phyloP scores from a whole-genome alignment of 2,329 filamentous ascomycete genomes.

The Xylariaceae sp. region DNA sequence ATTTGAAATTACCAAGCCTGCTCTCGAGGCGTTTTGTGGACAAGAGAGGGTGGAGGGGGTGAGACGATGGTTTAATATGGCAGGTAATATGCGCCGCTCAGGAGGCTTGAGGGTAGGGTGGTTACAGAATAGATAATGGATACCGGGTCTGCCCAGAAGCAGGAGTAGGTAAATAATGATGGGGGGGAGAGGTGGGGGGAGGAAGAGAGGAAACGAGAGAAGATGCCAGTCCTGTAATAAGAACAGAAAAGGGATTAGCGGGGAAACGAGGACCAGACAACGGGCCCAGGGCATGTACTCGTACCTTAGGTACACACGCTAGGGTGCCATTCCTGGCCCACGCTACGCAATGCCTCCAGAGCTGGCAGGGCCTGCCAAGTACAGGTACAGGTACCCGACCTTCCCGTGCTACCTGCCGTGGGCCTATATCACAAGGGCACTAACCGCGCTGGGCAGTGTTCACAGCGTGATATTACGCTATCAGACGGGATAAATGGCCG shows the following conservation, averaged over 20 bases:
- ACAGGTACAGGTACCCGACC: neutral
- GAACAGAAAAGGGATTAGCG: conserved; percentile 16
- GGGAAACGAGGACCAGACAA: conserved; percentile 14
- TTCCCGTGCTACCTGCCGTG: neutral
- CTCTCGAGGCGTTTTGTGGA: conserved; percentile 3
- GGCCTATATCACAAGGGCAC: neutral
- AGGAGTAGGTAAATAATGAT: conserved; percentile 5
- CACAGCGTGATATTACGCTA: neutral
- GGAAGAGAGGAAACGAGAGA: neutral
- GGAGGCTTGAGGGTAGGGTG: conserved; percentile 20
- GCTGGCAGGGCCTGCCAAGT: too few species aligned
- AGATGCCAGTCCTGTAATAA: conserved; percentile 3
- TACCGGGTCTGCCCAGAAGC: conserved; percentile 6
- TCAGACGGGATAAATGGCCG: too few species aligned
- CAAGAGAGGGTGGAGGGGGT: neutral
- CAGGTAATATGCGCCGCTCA: conserved; percentile 18
- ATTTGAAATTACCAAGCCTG: conserved; percentile 9
- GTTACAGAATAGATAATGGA: too few species aligned
- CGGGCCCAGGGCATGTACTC: neutral
- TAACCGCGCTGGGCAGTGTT: neutral
- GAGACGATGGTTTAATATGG: conserved; percentile 12
- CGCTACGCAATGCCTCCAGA: neutral
- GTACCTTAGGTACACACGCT: neutral
- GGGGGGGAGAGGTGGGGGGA: conserved; percentile 9
- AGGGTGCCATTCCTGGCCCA: neutral